Percentiles rank a stretch among this genome's conserved stretches.
phyloP scores from a whole-genome alignment of 345 rosid species.

The Toxicodendron radicans region DNA sequence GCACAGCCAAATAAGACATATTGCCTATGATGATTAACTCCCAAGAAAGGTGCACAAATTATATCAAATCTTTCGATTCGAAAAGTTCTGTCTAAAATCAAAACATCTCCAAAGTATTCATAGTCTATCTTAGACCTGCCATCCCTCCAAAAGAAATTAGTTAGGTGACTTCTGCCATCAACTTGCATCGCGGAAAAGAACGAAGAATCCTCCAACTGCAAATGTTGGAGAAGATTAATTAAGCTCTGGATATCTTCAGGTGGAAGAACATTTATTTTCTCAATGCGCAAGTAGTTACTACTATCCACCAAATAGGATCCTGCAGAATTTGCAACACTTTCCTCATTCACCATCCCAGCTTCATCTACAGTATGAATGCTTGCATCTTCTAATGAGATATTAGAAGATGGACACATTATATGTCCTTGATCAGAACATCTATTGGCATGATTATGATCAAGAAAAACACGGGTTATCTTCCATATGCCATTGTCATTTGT shows the following conservation, averaged over 20 bases:
- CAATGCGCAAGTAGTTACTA: neutral
- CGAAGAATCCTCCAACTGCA: slow-evolving; percentile 22
- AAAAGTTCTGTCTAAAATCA: neutral
- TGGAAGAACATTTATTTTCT: neutral
- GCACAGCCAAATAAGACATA: slow-evolving; percentile 10
- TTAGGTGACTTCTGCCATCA: neutral
- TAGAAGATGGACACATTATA: neutral
- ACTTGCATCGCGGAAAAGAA: slow-evolving; percentile 17
- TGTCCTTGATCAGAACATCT: neutral
- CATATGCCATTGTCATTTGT: slow-evolving; percentile 19
- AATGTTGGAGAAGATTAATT: neutral
- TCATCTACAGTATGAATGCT: neutral
- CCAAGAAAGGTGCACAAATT: neutral
- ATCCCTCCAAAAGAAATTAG: slow-evolving; percentile 27
- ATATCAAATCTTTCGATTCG: neutral
- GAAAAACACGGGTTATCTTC: slow-evolving; percentile 9
- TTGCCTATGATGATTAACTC: neutral
- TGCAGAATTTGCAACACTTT: neutral
- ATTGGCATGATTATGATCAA: slow-evolving; percentile 14
- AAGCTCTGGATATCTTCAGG: slow-evolving; percentile 18
- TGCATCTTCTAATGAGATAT: neutral
- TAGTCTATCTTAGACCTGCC: slow-evolving; percentile 19
- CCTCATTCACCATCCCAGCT: neutral
- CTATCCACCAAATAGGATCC: neutral
- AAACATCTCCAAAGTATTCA: neutral